These are phyloP conservation scores for Tetrapyrgos nigripes DNA, from an alignment of 1,284 basidiomycete genomes.

Conservation along the genomic window DNA sequence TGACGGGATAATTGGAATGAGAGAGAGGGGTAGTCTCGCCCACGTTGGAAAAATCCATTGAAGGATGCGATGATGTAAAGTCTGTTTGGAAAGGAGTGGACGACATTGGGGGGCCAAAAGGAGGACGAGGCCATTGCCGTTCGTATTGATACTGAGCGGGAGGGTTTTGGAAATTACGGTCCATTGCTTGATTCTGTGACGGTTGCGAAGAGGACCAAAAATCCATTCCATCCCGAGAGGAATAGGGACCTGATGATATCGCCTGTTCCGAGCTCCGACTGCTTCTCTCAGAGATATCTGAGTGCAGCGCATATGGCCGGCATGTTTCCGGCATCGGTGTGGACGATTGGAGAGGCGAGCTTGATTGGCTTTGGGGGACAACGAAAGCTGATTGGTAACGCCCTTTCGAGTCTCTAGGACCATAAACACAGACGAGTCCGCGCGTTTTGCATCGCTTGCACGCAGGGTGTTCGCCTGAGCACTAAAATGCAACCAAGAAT, in stretches of 20 bases:
- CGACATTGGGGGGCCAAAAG: not conserved
- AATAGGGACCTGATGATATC: not conserved
- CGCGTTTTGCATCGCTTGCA: slow-evolving; percentile 54
- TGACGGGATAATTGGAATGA: not conserved
- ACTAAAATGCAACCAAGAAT: slow-evolving; percentile 38
- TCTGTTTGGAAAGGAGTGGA: not conserved
- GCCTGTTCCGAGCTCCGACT: not conserved
- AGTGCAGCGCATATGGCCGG: not conserved
- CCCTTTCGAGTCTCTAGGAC: not conserved
- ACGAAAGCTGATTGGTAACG: not conserved
- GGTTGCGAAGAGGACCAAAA: not conserved
- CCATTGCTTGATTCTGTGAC: not conserved
- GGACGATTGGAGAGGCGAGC: not conserved
- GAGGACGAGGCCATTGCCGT: not conserved
- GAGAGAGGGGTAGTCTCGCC: not conserved
- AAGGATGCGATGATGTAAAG: not conserved
- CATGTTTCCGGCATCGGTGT: not conserved
- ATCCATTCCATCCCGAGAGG: not conserved
- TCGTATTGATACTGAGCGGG: not conserved
- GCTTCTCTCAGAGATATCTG: not conserved
- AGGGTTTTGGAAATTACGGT: not conserved
- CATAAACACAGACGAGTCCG: slow-evolving; percentile 55
- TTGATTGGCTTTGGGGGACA: not conserved
- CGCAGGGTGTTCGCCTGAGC: slow-evolving; percentile 57
- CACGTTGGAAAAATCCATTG: not conserved